Conservation (phyloP, 73 alveolate species). For the Blepharisma japonicum region DNA sequence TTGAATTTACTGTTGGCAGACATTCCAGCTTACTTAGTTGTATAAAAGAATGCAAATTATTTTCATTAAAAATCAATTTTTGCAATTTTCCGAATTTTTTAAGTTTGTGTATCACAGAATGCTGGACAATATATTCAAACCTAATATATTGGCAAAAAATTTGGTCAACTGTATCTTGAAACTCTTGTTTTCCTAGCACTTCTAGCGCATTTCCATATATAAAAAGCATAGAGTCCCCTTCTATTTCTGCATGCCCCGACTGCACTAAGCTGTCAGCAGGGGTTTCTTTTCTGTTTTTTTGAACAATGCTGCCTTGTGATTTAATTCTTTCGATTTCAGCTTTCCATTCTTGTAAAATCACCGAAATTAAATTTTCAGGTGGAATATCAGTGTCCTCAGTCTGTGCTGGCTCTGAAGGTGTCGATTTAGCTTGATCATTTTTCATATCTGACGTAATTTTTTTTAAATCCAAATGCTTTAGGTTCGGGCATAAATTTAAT, state of each 20-base stretch:
- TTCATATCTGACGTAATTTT: slow-evolving; percentile 55
- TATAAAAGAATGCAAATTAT: slow-evolving; percentile 70
- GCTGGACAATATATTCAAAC: slow-evolving; percentile 78
- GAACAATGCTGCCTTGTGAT: slow-evolving; percentile 68
- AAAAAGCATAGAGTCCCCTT: slow-evolving; percentile 71
- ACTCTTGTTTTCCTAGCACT: slow-evolving; percentile 76
- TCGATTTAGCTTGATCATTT: too few relatives aligned
- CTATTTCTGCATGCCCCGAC: slow-evolving; percentile 95
- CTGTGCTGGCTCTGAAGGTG: slow-evolving; percentile 28
- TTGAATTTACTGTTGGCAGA: slow-evolving; percentile 38
- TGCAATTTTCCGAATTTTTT: slow-evolving; percentile 74
- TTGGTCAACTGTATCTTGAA: slow-evolving; percentile 71
- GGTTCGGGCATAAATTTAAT: slow-evolving; percentile 50
- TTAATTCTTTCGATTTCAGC: slow-evolving; percentile 68
- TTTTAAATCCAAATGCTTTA: slow-evolving; percentile 53
- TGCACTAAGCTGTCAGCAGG: slow-evolving; percentile 59
- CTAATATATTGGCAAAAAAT: slow-evolving; percentile 77
- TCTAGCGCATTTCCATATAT: slow-evolving; percentile 90
- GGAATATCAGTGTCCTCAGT: slow-evolving; percentile 49
- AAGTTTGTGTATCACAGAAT: slow-evolving; percentile 60
- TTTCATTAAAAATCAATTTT: slow-evolving; percentile 64
- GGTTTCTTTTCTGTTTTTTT: slow-evolving; percentile 61
- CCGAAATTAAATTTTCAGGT: slow-evolving; percentile 64
- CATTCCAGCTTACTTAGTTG: slow-evolving; percentile 80
- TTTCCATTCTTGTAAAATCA: slow-evolving; percentile 78